A percentile compares a stretch with the other conserved stretches of the same genome.
These are phyloP conservation scores for Clarireedia hainanense DNA, from an alignment of 2,329 filamentous ascomycete species.

Conservation along the genomic window DNA sequence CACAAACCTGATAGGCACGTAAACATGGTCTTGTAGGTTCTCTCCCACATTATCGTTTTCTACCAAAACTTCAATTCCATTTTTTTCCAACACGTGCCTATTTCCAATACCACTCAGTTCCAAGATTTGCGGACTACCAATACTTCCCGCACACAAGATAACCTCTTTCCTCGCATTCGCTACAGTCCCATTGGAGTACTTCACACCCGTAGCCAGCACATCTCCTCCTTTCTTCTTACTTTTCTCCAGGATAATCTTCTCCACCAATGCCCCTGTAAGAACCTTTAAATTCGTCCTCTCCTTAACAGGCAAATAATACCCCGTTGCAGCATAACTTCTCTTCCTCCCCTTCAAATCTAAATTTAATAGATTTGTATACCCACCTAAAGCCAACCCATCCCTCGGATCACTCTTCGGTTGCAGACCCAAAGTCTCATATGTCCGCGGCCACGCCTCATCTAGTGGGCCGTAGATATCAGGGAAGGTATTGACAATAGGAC, in stretches of 20 bases:
- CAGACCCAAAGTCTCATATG: neutral
- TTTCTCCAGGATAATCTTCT: slow-evolving; percentile 43
- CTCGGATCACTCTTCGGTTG: neutral
- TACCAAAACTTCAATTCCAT: slow-evolving; percentile 14
- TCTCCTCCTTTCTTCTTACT: neutral
- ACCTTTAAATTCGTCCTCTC: slow-evolving; percentile 59
- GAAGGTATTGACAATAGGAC: neutral
- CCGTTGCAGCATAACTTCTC: slow-evolving; percentile 17
- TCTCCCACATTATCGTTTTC: slow-evolving; percentile 20
- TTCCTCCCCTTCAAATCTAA: slow-evolving; percentile 8
- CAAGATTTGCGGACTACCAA: slow-evolving; percentile 26
- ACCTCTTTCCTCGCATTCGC: slow-evolving; percentile 24
- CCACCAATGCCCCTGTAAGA: slow-evolving; percentile 77
- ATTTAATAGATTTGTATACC: slow-evolving; percentile 40
- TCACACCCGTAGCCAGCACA: neutral
- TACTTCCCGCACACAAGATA: slow-evolving; percentile 23
- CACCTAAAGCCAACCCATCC: neutral
- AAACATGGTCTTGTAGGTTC: slow-evolving; percentile 1
- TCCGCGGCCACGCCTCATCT: neutral
- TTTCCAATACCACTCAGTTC: slow-evolving; percentile 29
- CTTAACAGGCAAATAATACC: slow-evolving; percentile 15
- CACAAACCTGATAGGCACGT: neutral
- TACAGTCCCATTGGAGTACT: slow-evolving; percentile 12
- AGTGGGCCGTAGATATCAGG: neutral
- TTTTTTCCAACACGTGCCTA: slow-evolving; percentile 9